Conservation (phyloP, 73 alveolate genomes). For the Uronychia setigera region DNA sequence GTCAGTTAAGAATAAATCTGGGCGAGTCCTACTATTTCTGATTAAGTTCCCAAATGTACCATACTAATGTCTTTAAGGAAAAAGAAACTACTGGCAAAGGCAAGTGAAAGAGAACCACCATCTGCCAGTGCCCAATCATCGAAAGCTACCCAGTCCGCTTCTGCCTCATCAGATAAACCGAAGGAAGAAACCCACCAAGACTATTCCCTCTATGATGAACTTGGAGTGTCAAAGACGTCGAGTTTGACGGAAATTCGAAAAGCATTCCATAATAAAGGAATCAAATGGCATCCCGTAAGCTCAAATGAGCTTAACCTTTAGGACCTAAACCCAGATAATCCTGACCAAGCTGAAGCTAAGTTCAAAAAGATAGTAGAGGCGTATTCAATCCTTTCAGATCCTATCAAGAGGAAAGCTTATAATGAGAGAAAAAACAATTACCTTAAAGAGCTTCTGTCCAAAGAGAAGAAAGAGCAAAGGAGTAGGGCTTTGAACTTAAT, state of each 20-base stretch:
- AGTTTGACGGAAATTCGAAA: not conserved
- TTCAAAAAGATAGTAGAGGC: conserved; percentile 74
- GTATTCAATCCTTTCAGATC: conserved; percentile 61
- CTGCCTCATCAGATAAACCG: not conserved
- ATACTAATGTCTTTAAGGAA: not conserved
- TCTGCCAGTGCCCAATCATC: not conserved
- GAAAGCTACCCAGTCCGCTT: not conserved
- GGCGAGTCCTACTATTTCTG: not conserved
- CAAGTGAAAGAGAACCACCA: not conserved
- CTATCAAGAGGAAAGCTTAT: conserved; percentile 48
- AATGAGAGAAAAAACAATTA: not conserved
- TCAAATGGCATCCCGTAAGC: not conserved
- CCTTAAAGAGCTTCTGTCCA: not conserved
- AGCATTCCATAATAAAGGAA: not conserved
- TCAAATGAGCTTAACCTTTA: not conserved
- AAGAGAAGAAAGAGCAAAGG: no score
- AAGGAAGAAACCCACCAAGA: not conserved
- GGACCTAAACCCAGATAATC: conserved; percentile 29
- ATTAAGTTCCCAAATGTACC: not conserved
- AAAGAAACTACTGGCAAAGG: not conserved
- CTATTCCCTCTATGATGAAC: not conserved
- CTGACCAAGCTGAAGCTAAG: conserved; percentile 68
- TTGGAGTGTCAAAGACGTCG: not conserved
- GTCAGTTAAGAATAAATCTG: not conserved
- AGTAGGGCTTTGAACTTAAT: no score